Percentiles rank a stretch among this genome's conserved stretches.
These are phyloP conservation scores for Mariannaea sp. DNA, from an alignment of 2,329 filamentous ascomycete species.

Conservation along the genomic window DNA sequence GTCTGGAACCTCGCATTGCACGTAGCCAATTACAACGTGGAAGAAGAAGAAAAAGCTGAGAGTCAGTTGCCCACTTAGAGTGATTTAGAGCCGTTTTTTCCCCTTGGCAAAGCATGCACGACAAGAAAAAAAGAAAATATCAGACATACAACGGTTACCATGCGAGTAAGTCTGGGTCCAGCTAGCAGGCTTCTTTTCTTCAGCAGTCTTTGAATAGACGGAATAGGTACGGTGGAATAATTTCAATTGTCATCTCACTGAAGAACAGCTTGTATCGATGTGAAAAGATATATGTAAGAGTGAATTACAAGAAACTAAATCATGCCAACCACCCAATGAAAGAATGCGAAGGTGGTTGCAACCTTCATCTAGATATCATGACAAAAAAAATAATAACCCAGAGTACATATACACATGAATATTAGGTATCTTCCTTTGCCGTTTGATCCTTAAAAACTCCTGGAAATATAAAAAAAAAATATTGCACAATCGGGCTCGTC, in stretches of 20 bases:
- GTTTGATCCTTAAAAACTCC: conserved; percentile 6
- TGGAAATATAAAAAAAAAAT: neutral
- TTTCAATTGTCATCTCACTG: too few species aligned
- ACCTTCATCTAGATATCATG: conserved; percentile 13
- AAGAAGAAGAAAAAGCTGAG: conserved; percentile 3
- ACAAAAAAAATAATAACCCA: conserved; percentile 12
- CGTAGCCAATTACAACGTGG: neutral
- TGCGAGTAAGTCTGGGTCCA: neutral
- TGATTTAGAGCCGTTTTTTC: too few species aligned
- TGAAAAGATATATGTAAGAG: neutral
- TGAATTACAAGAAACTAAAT: conserved; percentile 4
- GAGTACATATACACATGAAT: conserved; percentile 17
- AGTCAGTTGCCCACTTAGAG: neutral
- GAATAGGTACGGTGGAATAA: too few species aligned
- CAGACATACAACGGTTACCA: neutral
- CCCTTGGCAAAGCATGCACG: neutral
- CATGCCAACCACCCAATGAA: conserved; percentile 6
- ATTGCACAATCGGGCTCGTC: neutral
- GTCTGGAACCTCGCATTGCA: neutral
- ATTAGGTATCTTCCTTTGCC: neutral
- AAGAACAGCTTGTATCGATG: neutral
- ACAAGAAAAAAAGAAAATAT: conserved; percentile 6
- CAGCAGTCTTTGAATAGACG: neutral
- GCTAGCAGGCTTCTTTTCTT: conserved; percentile 5
- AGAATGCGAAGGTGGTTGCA: neutral